Percentiles rank a stretch among this genome's conserved stretches.
phyloP scores from a whole-genome alignment of 2,329 filamentous ascomycete genomes.

The Zasmidium angulare region DNA sequence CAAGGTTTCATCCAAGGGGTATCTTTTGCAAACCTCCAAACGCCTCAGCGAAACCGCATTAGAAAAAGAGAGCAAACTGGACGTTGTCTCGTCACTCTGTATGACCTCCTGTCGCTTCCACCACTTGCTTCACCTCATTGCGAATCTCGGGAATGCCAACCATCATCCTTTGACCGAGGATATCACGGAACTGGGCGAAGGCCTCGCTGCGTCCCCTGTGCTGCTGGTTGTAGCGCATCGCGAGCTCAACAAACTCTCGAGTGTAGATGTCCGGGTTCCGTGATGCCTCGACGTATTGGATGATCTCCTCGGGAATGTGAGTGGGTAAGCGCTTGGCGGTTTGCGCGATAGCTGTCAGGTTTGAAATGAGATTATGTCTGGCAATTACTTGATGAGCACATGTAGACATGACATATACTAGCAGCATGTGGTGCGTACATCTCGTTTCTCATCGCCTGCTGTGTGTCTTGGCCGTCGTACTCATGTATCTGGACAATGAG shows the following conservation, averaged over 20 bases:
- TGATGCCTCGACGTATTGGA: slow-evolving; percentile 63
- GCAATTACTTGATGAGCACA: slow-evolving; percentile 26
- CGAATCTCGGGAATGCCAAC: slow-evolving; percentile 57
- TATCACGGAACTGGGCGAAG: slow-evolving; percentile 58
- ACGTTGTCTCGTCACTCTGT: neutral
- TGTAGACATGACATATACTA: neutral
- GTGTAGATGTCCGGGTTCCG: slow-evolving; percentile 68
- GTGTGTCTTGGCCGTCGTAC: slow-evolving; percentile 57
- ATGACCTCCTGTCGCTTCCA: slow-evolving; percentile 45
- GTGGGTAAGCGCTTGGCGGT: slow-evolving; percentile 51
- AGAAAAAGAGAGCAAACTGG: too few species aligned
- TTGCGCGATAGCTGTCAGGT: slow-evolving; percentile 54
- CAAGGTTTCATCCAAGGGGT: too few species aligned
- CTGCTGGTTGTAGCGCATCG: slow-evolving; percentile 62
- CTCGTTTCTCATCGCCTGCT: slow-evolving; percentile 58
- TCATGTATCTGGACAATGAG: slow-evolving; percentile 59
- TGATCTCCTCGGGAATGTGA: slow-evolving; percentile 61
- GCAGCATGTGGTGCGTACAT: slow-evolving; percentile 46
- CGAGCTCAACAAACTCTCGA: slow-evolving; percentile 63
- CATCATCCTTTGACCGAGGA: slow-evolving; percentile 59
- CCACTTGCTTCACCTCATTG: slow-evolving; percentile 53
- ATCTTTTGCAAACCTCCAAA: too few species aligned
- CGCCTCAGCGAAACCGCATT: too few species aligned
- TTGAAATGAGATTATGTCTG: slow-evolving; percentile 51
- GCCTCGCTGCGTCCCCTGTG: slow-evolving; percentile 61